These are phyloP conservation scores for Trifolium repens DNA, from an alignment of 306 rosid species.

Conservation along the genomic window DNA sequence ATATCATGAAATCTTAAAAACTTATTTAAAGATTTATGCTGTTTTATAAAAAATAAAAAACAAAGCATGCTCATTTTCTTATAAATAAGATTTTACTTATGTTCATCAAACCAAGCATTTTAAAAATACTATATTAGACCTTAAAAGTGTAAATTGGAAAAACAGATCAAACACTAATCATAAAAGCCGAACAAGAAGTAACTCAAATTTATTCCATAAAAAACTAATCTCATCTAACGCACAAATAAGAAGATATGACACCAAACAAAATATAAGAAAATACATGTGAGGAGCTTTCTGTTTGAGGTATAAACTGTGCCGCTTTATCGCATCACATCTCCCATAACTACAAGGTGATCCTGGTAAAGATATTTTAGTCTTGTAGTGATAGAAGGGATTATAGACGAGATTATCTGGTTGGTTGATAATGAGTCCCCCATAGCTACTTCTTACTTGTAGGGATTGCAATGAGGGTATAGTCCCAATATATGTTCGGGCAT, in stretches of 20 bases:
- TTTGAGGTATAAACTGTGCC: background rate
- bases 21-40: no score
- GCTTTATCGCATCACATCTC: background rate
- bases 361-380: background rate
- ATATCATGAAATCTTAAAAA: no score
- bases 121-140: no score
- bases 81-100: no score
- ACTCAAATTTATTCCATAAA: background rate
- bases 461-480: conserved; percentile 61
- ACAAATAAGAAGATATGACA: no score
- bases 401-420: background rate
- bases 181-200: background rate
- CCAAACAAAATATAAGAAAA: no score
- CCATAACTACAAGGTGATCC: background rate
- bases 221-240: background rate
- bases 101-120: no score
- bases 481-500: conserved; percentile 70
- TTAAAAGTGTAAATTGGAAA: no score
- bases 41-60: no score
- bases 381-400: background rate
- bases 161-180: no score
- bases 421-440: background rate
- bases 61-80: no score
- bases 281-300: background rate
- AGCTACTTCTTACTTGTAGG: background rate